These are phyloP conservation scores for Chytriomyces hyalinus DNA, from an alignment of 192 early-diverging fungal genomes.

Conservation along the genomic window DNA sequence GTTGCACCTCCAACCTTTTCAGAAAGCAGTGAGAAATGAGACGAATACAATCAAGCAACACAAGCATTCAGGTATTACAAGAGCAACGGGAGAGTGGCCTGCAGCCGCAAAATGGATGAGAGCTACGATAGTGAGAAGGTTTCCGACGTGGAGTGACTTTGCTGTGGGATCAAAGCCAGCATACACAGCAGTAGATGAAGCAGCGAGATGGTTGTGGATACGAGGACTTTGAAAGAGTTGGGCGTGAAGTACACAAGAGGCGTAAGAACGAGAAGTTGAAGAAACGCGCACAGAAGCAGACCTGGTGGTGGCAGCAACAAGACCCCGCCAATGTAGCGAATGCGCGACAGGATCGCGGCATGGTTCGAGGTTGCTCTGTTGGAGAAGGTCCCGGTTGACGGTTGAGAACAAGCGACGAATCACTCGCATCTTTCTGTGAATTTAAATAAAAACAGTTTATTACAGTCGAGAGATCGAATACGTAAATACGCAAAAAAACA, in stretches of 20 bases:
- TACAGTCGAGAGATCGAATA: too few species aligned
- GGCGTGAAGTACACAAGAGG: too few species aligned
- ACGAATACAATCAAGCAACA: constrained; percentile 10
- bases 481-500: too few species aligned
- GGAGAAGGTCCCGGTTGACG: too few species aligned
- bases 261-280: neutral
- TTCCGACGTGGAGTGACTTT: constrained; percentile 86
- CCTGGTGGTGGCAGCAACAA: constrained; percentile 8
- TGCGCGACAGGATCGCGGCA: neutral
- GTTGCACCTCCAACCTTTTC: constrained; percentile 79
- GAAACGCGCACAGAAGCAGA: neutral
- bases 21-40: neutral
- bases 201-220: constrained; percentile 13
- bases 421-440: too few species aligned
- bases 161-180: constrained; percentile 96
- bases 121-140: constrained; percentile 82
- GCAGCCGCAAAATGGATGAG: constrained; percentile 83
- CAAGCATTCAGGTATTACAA: constrained; percentile 59
- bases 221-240: neutral
- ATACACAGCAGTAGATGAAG: constrained; percentile 60
- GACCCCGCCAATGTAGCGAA: constrained; percentile 2
- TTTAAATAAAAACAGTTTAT: too few species aligned
- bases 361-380: too few species aligned
- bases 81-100: constrained; percentile 80
- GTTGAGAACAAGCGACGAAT: too few species aligned